A percentile compares a stretch with the other conserved stretches of the same genome.
phyloP scores from a whole-genome alignment of 139 green algal species.

The Chlorella ohadii region DNA sequence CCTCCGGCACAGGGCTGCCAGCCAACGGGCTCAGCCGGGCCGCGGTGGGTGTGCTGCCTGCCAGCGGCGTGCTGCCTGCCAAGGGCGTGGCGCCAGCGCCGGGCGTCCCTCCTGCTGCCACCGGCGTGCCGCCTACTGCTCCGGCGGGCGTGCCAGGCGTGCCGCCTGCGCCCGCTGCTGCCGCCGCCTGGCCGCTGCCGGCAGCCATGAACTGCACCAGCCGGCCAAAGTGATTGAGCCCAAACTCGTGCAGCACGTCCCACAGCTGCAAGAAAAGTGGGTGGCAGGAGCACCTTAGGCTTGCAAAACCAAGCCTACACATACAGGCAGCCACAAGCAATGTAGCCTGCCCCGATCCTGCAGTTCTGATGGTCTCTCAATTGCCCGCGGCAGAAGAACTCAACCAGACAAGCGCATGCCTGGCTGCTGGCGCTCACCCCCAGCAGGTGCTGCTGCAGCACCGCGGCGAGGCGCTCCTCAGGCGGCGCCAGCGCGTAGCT shows the following conservation, averaged over 20 bases:
- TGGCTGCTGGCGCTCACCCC: too few relatives aligned
- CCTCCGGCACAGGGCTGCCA: constrained; percentile 3
- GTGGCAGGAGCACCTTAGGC: too few relatives aligned
- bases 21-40: neutral
- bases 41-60: neutral
- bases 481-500: neutral
- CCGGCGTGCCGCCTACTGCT: neutral
- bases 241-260: constrained; percentile 47
- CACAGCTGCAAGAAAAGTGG: constrained; percentile 6
- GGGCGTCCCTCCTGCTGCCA: neutral
- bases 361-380: too few relatives aligned
- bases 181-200: neutral
- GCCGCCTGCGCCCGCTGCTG: neutral
- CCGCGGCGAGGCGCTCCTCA: constrained; percentile 14
- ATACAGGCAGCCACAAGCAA: too few relatives aligned
- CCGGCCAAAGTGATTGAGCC: constrained; percentile 49
- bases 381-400: too few relatives aligned
- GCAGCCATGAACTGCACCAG: constrained; percentile 13
- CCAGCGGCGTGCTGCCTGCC: neutral
- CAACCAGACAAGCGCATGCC: too few relatives aligned
- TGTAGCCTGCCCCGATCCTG: too few relatives aligned
- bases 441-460: constrained; percentile 44
- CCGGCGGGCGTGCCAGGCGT: neutral
- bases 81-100: neutral
- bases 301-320: too few relatives aligned